Evolutionary conservation across 345 rosid species (phyloP).

Genomic region (Brassica nigra): DNA sequence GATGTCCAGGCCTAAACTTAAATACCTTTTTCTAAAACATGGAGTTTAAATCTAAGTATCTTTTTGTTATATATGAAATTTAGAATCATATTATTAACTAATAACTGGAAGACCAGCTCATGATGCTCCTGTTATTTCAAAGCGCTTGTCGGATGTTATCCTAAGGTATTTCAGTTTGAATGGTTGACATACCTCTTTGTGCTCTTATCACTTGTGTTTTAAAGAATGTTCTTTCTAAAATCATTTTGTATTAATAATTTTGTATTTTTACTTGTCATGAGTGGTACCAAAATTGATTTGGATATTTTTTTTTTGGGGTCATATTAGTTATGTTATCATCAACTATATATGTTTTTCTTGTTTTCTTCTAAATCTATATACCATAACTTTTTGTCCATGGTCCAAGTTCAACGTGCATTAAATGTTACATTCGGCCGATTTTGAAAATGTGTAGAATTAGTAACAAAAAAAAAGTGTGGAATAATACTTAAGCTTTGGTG

Average conservation of each 20-base stretch:
- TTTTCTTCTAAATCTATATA: constrained; percentile 11
- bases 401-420: constrained; percentile 34
- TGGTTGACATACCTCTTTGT: too few species aligned
- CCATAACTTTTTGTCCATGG: constrained; percentile 31
- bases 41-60: too few species aligned
- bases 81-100: too few species aligned
- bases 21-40: too few species aligned
- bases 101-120: constrained; percentile 86
- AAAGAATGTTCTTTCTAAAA: background rate
- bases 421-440: constrained; percentile 20
- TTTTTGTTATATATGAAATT: too few species aligned
- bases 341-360: constrained; percentile 9
- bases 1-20: too few species aligned
- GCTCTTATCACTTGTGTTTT: background rate
- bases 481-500: constrained; percentile 14
- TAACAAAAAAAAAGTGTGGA: too few species aligned
- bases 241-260: constrained; percentile 20
- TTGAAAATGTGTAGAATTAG: constrained; percentile 9
- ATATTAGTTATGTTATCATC: constrained; percentile 27
- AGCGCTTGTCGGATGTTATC: constrained; percentile 77
- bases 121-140: constrained; percentile 77
- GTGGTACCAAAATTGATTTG: constrained; percentile 37
- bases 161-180: constrained; percentile 48
- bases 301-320: background rate
- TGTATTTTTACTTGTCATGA: constrained; percentile 34